These are phyloP conservation scores for Diaporthe capsici DNA, from an alignment of 2,329 filamentous ascomycete genomes.

Conservation along the genomic window DNA sequence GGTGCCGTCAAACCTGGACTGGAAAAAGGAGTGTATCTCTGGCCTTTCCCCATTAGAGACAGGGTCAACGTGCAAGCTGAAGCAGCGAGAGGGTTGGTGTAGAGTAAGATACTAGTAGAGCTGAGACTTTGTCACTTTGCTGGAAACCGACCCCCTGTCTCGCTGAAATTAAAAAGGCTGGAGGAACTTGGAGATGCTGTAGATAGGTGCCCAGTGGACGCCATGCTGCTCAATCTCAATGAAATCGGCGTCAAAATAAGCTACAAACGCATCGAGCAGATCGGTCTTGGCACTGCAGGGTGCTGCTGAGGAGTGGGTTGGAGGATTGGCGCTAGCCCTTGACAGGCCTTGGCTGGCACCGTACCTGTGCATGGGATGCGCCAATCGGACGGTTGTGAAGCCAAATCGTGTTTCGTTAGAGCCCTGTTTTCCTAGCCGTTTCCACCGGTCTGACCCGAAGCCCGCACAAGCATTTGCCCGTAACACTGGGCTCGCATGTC, in stretches of 20 bases:
- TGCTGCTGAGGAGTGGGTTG: background rate
- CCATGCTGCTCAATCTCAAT: slow-evolving; percentile 4
- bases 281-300: slow-evolving; percentile 24
- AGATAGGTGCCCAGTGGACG: background rate
- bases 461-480: background rate
- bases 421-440: slow-evolving; percentile 6
- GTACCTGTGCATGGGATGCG: background rate
- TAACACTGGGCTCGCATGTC: background rate
- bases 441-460: background rate
- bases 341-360: background rate
- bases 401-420: background rate
- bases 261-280: background rate
- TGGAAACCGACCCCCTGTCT: background rate
- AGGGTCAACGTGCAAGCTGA: background rate
- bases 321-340: background rate
- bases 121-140: background rate
- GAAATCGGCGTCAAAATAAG: slow-evolving; percentile 15
- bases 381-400: background rate
- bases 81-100: background rate
- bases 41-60: background rate
- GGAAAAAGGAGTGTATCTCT: background rate
- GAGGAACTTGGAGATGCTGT: background rate
- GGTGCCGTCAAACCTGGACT: background rate
- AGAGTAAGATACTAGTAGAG: background rate
- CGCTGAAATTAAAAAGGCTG: background rate